Conservation (phyloP, 2,329 filamentous ascomycete genomes). For the Neurospora sp. region DNA sequence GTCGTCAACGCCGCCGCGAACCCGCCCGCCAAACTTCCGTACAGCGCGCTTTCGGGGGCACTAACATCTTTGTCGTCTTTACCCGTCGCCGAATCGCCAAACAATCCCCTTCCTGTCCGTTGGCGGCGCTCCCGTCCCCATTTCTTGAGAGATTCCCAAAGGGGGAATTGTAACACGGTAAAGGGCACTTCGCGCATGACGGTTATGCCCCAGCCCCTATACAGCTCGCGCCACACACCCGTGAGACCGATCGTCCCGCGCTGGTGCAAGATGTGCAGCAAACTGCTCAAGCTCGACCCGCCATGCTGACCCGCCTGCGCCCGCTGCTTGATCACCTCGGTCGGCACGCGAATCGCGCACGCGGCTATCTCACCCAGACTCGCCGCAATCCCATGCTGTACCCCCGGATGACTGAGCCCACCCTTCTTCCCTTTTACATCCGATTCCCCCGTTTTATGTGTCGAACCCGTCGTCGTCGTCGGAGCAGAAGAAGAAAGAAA, state of each 20-base stretch:
- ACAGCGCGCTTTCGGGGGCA: constrained; percentile 71
- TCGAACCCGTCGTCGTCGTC: background rate
- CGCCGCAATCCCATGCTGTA: constrained; percentile 60
- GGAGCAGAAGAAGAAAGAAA: constrained; percentile 8
- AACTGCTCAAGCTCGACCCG: constrained; percentile 48
- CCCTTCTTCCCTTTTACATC: constrained; percentile 19
- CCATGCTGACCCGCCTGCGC: constrained; percentile 82
- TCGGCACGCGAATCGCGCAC: constrained; percentile 85
- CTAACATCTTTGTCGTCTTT: constrained; percentile 38
- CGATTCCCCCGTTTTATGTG: constrained; percentile 10
- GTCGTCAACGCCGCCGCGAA: constrained; percentile 84
- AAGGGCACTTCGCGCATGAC: constrained; percentile 95
- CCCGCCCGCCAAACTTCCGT: constrained; percentile 75
- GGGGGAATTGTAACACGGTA: constrained; percentile 91
- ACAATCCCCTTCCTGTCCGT: constrained; percentile 13
- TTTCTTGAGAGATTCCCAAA: constrained; percentile 89
- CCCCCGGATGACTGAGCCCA: no score
- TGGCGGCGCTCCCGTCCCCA: constrained; percentile 42
- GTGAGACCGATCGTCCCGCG: constrained; percentile 32
- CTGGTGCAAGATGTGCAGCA: constrained; percentile 59
- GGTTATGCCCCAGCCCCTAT: constrained; percentile 86
- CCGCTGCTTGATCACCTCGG: constrained; percentile 93
- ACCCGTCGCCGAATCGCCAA: constrained; percentile 14
- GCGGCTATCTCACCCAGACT: constrained; percentile 83
- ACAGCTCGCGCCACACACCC: constrained; percentile 72